A percentile compares a stretch with the other conserved stretches of the same genome.
These are phyloP conservation scores for Lignosus rhinocerotis DNA, from an alignment of 1,284 basidiomycete species.

Conservation along the genomic window DNA sequence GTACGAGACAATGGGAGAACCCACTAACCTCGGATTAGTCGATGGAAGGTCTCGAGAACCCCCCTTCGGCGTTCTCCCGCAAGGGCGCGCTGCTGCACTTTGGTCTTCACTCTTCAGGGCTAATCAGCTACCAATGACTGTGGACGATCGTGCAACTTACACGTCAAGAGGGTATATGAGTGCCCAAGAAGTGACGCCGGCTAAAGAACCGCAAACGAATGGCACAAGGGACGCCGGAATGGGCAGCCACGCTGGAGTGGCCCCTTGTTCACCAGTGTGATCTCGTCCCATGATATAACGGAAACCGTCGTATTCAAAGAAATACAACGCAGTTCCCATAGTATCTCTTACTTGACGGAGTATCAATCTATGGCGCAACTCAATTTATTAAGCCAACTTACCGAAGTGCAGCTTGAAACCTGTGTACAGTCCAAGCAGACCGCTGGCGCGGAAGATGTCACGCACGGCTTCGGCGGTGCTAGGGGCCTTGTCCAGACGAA, in stretches of 20 bases:
- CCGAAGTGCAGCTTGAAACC: conserved; percentile 82
- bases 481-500: conserved; percentile 67
- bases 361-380: conserved; percentile 2
- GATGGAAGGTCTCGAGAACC: conserved; percentile 70
- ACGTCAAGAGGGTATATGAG: conserved; percentile 85
- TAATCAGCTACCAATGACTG: neutral
- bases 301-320: conserved; percentile 86
- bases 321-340: conserved; percentile 81
- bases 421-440: conserved; percentile 77
- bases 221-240: conserved; percentile 77
- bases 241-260: conserved; percentile 75
- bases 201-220: conserved; percentile 82
- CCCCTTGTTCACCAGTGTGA: conserved; percentile 71
- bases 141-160: conserved; percentile 43
- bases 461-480: conserved; percentile 71
- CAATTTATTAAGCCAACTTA: conserved; percentile 27
- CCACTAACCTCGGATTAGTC: conserved; percentile 69
- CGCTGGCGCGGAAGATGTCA: conserved; percentile 68
- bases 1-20: neutral
- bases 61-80: conserved; percentile 72
- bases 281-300: conserved; percentile 72
- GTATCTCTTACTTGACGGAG: conserved; percentile 72
- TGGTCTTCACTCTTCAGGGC: conserved; percentile 80
- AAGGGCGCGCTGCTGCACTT: conserved; percentile 86
- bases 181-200: conserved; percentile 83